Conservation (phyloP, 805 yeast genomes). For the Candida endomychidarum region DNA sequence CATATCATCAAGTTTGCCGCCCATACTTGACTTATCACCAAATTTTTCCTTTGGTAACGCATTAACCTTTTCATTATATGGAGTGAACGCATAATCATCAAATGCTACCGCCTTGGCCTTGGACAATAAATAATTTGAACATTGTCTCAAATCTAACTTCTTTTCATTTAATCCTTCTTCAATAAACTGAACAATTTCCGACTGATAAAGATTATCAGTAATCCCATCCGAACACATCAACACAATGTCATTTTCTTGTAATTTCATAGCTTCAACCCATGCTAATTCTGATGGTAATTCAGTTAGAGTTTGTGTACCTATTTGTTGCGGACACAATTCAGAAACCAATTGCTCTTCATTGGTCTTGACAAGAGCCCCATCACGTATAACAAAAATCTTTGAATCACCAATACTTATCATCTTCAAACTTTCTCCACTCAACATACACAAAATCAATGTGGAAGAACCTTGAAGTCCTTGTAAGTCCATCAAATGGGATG, state of each 20-base stretch:
- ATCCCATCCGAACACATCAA: slow-evolving; percentile 55
- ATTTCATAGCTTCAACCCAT: slow-evolving; percentile 41
- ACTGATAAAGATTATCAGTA: slow-evolving; percentile 50
- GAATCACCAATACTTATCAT: slow-evolving; percentile 56
- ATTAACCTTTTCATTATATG: slow-evolving; percentile 53
- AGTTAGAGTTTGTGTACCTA: slow-evolving; percentile 49
- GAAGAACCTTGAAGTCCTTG: slow-evolving; percentile 50
- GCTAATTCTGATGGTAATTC: slow-evolving; percentile 49
- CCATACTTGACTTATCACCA: slow-evolving; percentile 38
- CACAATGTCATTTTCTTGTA: slow-evolving; percentile 43
- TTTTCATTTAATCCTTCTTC: slow-evolving; percentile 29
- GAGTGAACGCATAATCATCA: slow-evolving; percentile 53
- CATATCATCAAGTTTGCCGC: slow-evolving; percentile 58
- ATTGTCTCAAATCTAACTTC: slow-evolving; percentile 34
- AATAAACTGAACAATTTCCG: slow-evolving; percentile 44
- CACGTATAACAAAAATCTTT: slow-evolving; percentile 46
- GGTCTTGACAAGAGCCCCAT: slow-evolving; percentile 41
- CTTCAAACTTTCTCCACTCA: slow-evolving; percentile 46
- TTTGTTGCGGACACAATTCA: slow-evolving; percentile 51
- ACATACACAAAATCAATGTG: slow-evolving; percentile 48
- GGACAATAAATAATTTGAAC: slow-evolving; percentile 40
- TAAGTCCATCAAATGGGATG: slow-evolving; percentile 50
- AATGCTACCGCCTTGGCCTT: slow-evolving; percentile 50
- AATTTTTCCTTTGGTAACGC: slow-evolving; percentile 33
- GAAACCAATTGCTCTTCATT: slow-evolving; percentile 49